Evolutionary conservation across 1,284 basidiomycete genomes (phyloP).

Genomic region (Thecaphora thlaspeos): DNA sequence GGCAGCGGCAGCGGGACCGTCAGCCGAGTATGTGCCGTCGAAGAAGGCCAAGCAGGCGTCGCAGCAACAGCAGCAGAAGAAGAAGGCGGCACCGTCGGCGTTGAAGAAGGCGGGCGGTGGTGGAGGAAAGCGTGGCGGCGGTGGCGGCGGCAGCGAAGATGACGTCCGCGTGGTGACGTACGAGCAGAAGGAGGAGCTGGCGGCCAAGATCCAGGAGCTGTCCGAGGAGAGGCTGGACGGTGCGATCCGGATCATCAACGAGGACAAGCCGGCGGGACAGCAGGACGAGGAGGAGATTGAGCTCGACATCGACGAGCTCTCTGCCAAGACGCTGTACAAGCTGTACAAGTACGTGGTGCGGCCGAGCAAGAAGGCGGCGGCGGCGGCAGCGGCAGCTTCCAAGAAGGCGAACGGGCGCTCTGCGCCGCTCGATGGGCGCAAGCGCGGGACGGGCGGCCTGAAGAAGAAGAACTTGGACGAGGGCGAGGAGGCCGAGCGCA

Average conservation of each 20-base stretch:
- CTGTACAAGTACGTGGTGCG: conserved; percentile 57
- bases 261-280: conserved; percentile 54
- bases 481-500: conserved; percentile 53
- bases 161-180: conserved; percentile 54
- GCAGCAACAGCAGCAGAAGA: conserved; percentile 44
- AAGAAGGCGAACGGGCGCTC: conserved; percentile 35
- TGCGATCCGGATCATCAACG: conserved; percentile 56
- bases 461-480: conserved; percentile 58
- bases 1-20: too few relatives aligned
- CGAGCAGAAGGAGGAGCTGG: conserved; percentile 57
- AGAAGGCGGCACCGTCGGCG: conserved; percentile 21
- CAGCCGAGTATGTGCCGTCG: conserved; percentile 25
- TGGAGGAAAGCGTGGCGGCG: conserved; percentile 1
- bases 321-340: conserved; percentile 54
- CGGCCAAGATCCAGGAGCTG: conserved; percentile 56
- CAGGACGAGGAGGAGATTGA: conserved; percentile 57
- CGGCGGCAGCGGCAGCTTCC: conserved; percentile 7
- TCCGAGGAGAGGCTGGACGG: conserved; percentile 56
- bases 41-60: conserved; percentile 42
- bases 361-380: conserved; percentile 45
- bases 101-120: conserved; percentile 4
- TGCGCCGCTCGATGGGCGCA: conserved; percentile 50
- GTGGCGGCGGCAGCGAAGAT: conserved; percentile 39
- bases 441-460: conserved; percentile 54
- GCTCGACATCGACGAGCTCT: conserved; percentile 57